Evolutionary conservation across 257 asterid genomes (phyloP).

Genomic region (Nicotiana obtusifolia): DNA sequence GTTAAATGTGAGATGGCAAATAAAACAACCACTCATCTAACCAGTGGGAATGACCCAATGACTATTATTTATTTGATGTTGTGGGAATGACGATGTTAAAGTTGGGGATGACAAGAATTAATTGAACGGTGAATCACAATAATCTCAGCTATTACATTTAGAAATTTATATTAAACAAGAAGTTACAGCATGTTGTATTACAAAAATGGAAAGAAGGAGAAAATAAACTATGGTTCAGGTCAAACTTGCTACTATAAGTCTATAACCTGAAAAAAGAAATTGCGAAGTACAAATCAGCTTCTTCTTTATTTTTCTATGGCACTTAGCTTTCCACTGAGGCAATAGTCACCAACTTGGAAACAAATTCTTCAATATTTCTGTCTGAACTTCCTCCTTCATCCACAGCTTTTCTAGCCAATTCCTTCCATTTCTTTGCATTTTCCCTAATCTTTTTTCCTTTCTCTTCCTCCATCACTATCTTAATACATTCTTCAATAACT

Average conservation of each 20-base stretch:
- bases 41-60: too few species aligned
- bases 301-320: background rate
- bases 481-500: conserved; percentile 19
- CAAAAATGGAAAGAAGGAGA: too few species aligned
- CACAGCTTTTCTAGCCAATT: conserved; percentile 24
- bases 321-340: background rate
- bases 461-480: conserved; percentile 26
- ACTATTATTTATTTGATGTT: too few species aligned
- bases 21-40: too few species aligned
- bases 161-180: too few species aligned
- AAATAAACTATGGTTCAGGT: too few species aligned
- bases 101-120: too few species aligned
- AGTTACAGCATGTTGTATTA: background rate
- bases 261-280: background rate
- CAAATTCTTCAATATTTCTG: conserved; percentile 24
- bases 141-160: too few species aligned
- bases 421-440: conserved; percentile 28
- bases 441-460: conserved; percentile 22
- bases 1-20: too few species aligned
- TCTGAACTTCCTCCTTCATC: conserved; percentile 41
- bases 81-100: too few species aligned
- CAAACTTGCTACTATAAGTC: too few species aligned
- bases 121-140: too few species aligned
- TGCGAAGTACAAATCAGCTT: background rate
- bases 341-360: background rate